Percentiles rank a stretch among this genome's conserved stretches.
Evolutionary conservation across 108 stramenopile genomes (phyloP).

Genomic region (Nannochloropsis gaditana): DNA sequence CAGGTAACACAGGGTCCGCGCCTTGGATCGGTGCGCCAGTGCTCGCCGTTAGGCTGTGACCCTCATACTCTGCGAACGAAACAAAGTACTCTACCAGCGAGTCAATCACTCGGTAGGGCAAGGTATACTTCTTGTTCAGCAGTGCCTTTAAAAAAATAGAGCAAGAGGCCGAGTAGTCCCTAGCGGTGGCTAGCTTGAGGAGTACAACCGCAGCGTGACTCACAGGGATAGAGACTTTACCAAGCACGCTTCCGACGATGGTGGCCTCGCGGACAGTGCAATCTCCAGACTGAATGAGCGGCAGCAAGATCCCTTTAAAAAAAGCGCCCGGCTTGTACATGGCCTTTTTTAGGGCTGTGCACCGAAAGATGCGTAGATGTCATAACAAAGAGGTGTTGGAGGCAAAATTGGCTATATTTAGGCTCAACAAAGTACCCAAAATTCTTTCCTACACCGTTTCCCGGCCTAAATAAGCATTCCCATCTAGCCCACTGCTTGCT

Average conservation of each 20-base stretch:
- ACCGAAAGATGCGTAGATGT: too few species aligned
- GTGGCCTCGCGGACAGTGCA: constrained; percentile 94
- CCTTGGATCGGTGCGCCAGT: not conserved
- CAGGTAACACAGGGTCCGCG: constrained; percentile 59
- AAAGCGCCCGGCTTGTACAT: constrained; percentile 98
- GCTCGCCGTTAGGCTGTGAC: not conserved
- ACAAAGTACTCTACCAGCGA: constrained; percentile 76
- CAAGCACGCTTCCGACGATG: constrained; percentile 84
- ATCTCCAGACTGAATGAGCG: constrained; percentile 71
- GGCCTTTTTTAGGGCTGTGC: constrained; percentile 69
- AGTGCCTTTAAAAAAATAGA: constrained; percentile 83
- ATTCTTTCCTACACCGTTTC: too few species aligned
- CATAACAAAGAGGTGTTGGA: too few species aligned
- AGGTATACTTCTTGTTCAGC: constrained; percentile 93
- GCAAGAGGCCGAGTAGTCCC: not conserved
- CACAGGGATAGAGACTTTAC: constrained; percentile 85
- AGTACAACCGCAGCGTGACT: constrained; percentile 95
- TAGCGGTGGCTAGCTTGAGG: constrained; percentile 75
- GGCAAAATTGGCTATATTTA: too few species aligned
- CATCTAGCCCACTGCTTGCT: not conserved
- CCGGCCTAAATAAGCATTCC: too few species aligned
- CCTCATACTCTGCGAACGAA: constrained; percentile 58
- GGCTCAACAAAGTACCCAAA: too few species aligned
- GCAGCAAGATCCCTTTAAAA: constrained; percentile 95
- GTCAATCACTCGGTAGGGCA: constrained; percentile 86